These are phyloP conservation scores for Zarea fungicola DNA, from an alignment of 2,329 filamentous ascomycete species.

Conservation along the genomic window DNA sequence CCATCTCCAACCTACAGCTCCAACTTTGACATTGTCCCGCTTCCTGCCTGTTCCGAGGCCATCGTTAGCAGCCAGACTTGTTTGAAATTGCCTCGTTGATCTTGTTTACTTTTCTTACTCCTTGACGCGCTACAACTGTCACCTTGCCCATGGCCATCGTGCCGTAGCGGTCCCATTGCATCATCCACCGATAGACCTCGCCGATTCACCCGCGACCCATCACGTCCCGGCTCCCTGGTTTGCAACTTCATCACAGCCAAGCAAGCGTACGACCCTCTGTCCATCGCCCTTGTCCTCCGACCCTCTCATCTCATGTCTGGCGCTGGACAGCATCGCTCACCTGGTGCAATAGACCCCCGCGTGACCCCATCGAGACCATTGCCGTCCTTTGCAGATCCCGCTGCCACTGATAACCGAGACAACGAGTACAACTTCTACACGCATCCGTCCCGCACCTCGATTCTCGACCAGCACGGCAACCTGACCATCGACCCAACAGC, in stretches of 20 bases:
- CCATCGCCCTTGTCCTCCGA: neutral
- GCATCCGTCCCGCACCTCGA: constrained; percentile 30
- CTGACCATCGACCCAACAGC: constrained; percentile 26
- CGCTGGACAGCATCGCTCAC: constrained; percentile 6
- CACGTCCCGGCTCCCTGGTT: too few relatives aligned
- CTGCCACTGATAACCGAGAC: constrained; percentile 27
- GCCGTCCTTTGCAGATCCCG: neutral
- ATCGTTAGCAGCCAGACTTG: neutral
- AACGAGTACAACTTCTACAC: constrained; percentile 44
- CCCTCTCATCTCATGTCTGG: constrained; percentile 6
- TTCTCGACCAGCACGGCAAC: constrained; percentile 45
- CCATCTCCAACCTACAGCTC: too few relatives aligned
- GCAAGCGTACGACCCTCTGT: neutral
- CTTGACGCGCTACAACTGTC: too few relatives aligned
- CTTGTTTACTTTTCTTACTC: too few relatives aligned
- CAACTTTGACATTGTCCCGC: constrained; percentile 4
- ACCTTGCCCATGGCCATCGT: too few relatives aligned
- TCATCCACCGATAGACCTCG: too few relatives aligned
- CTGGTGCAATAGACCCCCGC: constrained; percentile 5
- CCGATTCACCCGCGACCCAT: too few relatives aligned
- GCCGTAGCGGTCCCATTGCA: too few relatives aligned
- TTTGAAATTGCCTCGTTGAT: too few relatives aligned
- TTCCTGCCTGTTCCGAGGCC: constrained; percentile 4
- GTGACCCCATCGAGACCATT: neutral
- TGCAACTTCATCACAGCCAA: too few relatives aligned